Conservation (phyloP, 169 alveolate genomes). For the Hammondia hammondi region DNA sequence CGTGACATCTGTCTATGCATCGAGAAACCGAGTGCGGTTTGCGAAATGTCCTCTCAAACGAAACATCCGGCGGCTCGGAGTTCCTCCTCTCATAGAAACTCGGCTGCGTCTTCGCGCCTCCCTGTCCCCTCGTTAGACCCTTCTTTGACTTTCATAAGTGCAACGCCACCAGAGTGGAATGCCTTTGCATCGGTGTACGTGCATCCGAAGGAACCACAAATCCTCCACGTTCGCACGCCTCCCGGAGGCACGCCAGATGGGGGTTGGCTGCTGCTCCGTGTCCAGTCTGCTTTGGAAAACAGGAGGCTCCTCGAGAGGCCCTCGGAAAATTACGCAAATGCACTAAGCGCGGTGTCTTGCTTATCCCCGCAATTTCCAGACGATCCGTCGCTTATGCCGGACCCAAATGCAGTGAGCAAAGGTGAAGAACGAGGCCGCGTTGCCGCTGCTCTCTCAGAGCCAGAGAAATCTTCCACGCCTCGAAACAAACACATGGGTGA, state of each 20-base stretch:
- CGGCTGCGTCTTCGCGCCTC: neutral
- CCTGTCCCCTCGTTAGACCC: neutral
- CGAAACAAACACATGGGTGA: no score
- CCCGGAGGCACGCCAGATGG: neutral
- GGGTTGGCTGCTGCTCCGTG: conserved; percentile 32
- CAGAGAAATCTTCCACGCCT: no score
- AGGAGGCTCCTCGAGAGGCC: neutral
- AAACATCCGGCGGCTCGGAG: neutral
- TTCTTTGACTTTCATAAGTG: neutral
- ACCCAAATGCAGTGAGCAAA: no score
- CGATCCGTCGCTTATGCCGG: no score
- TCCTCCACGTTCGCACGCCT: neutral
- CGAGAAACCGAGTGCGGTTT: neutral
- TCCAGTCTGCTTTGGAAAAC: neutral
- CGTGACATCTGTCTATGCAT: neutral
- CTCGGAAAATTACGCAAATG: neutral
- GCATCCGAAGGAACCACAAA: neutral
- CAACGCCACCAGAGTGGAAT: neutral
- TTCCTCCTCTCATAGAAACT: neutral
- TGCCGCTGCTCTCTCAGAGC: no score
- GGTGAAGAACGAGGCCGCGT: no score
- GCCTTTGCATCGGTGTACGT: neutral
- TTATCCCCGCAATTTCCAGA: no score
- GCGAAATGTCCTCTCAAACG: neutral
- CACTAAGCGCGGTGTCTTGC: neutral